These are phyloP conservation scores for Fusarium illudens DNA, from an alignment of 2,329 filamentous ascomycete species.

Conservation along the genomic window DNA sequence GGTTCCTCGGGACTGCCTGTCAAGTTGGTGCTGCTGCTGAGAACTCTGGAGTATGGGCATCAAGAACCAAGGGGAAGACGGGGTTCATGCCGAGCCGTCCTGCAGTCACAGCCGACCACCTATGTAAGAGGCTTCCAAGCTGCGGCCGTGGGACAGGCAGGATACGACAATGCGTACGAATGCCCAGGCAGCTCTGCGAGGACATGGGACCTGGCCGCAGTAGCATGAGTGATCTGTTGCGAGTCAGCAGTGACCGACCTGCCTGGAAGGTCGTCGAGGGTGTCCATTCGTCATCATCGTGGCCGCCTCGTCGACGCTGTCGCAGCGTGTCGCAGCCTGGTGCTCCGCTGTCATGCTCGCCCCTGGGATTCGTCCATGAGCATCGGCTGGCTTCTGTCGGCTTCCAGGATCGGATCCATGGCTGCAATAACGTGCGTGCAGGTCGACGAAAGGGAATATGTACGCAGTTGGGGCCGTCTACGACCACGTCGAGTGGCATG, in stretches of 20 bases:
- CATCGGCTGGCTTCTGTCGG: constrained; percentile 24
- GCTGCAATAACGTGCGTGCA: constrained; percentile 6
- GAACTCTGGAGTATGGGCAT: not conserved
- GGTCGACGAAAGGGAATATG: not conserved
- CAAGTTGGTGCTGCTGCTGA: not conserved
- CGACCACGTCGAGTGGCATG: not conserved
- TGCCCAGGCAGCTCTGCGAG: constrained; percentile 3
- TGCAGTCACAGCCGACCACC: not conserved
- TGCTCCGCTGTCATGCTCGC: constrained; percentile 15
- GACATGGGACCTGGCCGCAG: constrained; percentile 1
- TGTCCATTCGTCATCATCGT: constrained; percentile 27
- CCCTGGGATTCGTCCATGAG: not conserved
- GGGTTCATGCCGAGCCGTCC: constrained; percentile 1
- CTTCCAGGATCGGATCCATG: constrained; percentile 16
- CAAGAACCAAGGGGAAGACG: not conserved
- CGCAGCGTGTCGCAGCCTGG: constrained; percentile 1
- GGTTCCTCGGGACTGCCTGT: not conserved
- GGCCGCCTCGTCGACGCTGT: not conserved
- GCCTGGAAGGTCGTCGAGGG: not conserved
- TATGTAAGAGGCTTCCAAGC: constrained; percentile 4
- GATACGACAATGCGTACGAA: not conserved
- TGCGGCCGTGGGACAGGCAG: not conserved
- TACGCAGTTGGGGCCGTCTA: not conserved
- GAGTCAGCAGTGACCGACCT: constrained; percentile 7
- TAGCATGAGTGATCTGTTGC: not conserved